A percentile compares a stretch with the other conserved stretches of the same genome.
Conservation (phyloP, 805 yeast genomes). For the Metschnikowia lunata region DNA sequence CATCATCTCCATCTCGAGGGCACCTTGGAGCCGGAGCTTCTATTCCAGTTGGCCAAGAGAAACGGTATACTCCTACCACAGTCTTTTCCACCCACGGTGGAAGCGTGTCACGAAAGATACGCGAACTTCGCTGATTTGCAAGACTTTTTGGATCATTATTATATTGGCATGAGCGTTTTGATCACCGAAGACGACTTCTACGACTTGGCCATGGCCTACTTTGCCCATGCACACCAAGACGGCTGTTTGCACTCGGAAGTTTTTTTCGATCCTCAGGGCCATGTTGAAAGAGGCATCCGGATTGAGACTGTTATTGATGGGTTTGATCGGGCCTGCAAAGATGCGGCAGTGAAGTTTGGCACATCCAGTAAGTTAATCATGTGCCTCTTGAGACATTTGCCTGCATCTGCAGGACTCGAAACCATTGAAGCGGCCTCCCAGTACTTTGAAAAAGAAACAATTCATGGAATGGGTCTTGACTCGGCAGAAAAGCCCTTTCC, state of each 20-base stretch:
- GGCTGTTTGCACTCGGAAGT: slow-evolving; percentile 70
- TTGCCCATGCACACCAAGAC: slow-evolving; percentile 52
- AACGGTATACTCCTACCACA: slow-evolving; percentile 59
- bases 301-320: slow-evolving; percentile 62
- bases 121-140: slow-evolving; percentile 62
- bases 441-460: slow-evolving; percentile 51
- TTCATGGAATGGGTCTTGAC: slow-evolving; percentile 78
- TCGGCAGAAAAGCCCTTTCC: slow-evolving; percentile 78
- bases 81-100: slow-evolving; percentile 56
- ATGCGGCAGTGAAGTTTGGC: slow-evolving; percentile 56
- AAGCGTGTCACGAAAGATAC: slow-evolving; percentile 52
- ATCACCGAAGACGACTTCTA: slow-evolving; percentile 66
- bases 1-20: slow-evolving; percentile 86
- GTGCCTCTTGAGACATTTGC: slow-evolving; percentile 77
- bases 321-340: slow-evolving; percentile 60
- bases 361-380: slow-evolving; percentile 69
- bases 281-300: slow-evolving; percentile 59
- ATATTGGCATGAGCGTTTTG: slow-evolving; percentile 77
- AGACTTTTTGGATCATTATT: slow-evolving; percentile 74
- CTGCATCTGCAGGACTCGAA: slow-evolving; percentile 52
- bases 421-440: slow-evolving; percentile 52
- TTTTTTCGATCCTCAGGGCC: slow-evolving; percentile 85
- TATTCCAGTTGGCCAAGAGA: slow-evolving; percentile 65
- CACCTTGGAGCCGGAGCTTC: slow-evolving; percentile 69
- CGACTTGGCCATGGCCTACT: slow-evolving; percentile 73